These are phyloP conservation scores for Staphylotrichum longicolle DNA, from an alignment of 495 filamentous ascomycete species.

Conservation along the genomic window DNA sequence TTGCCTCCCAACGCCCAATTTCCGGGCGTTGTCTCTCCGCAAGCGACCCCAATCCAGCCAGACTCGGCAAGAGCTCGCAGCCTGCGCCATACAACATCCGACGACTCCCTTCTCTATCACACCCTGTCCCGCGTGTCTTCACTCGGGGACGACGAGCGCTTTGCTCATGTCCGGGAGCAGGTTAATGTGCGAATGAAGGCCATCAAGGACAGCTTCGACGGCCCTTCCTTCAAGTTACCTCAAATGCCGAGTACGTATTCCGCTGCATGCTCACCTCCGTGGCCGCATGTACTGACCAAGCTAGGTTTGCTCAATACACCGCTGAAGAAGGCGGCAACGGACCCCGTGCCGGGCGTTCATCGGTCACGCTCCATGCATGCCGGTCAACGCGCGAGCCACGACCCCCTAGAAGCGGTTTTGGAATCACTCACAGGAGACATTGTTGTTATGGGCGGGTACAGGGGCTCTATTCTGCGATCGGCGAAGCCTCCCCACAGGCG, in stretches of 20 bases:
- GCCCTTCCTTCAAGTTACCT: constrained; percentile 65
- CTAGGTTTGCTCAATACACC: constrained; percentile 40
- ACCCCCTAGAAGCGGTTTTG: constrained; percentile 60
- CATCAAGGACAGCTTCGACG: constrained; percentile 83
- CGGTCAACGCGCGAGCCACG: constrained; percentile 30
- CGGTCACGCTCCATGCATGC: constrained; percentile 16
- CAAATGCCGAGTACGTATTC: constrained; percentile 57
- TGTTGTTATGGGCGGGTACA: constrained; percentile 86
- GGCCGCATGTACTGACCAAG: constrained; percentile 22
- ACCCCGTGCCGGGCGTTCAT: constrained; percentile 12
- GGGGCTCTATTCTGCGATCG: constrained; percentile 86
- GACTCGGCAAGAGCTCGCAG: constrained; percentile 29
- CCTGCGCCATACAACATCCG: constrained; percentile 65
- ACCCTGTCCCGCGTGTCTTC: constrained; percentile 74
- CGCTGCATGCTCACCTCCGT: constrained; percentile 27
- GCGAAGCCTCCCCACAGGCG: constrained; percentile 75
- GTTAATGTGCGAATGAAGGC: constrained; percentile 88
- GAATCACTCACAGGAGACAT: constrained; percentile 76
- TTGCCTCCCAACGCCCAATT: background rate
- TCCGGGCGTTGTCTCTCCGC: constrained; percentile 19
- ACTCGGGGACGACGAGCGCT: constrained; percentile 81
- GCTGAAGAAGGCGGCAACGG: constrained; percentile 33
- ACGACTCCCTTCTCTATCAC: constrained; percentile 68
- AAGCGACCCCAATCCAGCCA: constrained; percentile 27
- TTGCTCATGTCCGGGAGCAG: constrained; percentile 71